Evolutionary conservation across 1,284 basidiomycete species (phyloP), one percentile per base, ranked within the genome.

Genomic region (Leccinum huronense): DNA sequence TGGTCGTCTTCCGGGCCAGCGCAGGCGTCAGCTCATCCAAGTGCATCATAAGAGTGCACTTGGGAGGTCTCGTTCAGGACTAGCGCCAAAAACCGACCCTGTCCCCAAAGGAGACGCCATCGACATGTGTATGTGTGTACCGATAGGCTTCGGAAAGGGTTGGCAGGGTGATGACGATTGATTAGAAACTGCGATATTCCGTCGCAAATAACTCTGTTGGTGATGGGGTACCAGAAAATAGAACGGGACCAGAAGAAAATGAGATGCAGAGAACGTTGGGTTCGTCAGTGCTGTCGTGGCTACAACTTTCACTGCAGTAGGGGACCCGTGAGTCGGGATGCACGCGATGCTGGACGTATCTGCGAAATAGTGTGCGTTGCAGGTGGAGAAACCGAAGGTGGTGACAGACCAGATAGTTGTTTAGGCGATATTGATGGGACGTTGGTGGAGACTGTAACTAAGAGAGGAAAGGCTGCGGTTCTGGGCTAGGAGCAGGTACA

Each of bases 281-380:
- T 87, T 88, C 5, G 86, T 81, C 33, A 91, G 70, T 5, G 90
- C 90, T 2, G 84, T 90, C 8, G 89, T 91, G 6, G 89, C 81
- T 31, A 82, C 81, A 0, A 86, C 87, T 73, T 91, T 91, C 13
- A 78, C 72, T 5, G 77, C 71, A 48, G 73, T 69, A 1, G 78
- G 68, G 1, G 81, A 76, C 34, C 80, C 5, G 88, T 90, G 16
- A 85, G 71, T 27, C 86, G 81, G 3, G 89, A 91, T 3, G 86
- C 84, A 53, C 89, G 82, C 3, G 89, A 91, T 9, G 81, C 85
- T 45, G 89, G 86, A 55, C 72, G 75, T 5, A 79, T 75, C 11
- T 73, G 69, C 11, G 67, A 63, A 36, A 71, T 66, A 63, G 65
- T 61, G 30, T 76, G 76, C 23, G 23, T 40, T 66, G 69, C 71